Evolutionary conservation across 2,329 filamentous ascomycete species (phyloP), one percentile per base, ranked within the genome.

Genomic region (Apiospora rasikravindrae): DNA sequence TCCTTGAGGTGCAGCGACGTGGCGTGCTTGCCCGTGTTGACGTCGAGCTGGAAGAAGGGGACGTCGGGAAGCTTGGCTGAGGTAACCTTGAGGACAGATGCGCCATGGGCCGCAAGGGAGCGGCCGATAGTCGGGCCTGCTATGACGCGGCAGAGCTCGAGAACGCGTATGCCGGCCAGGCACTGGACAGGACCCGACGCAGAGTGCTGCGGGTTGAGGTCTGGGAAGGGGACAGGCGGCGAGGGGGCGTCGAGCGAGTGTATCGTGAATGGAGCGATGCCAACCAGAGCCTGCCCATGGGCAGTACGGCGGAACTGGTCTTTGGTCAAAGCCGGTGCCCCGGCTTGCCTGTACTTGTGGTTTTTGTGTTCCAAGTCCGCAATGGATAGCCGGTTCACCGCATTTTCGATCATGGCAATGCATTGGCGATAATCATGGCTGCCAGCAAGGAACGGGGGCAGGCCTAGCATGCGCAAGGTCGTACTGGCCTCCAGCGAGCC

Each of bases 71-170:
- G 84, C 66, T 89, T 84, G 0, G 90, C 88, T 10, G 89, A 90
- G 2, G 92, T 94, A 66, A 94, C 86, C 76, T 94, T 93, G 75
- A 95, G 86, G 0, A 95, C 92, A 70, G 91, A 88, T 10, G 93
- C 93, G 2, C 93, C 93, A 78, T 94, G 92, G 74, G 93, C 92
- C n/a, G 91, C 92, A 0, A 95, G 86, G 1, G 90, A 90, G 42
- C 92, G 88, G 3, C 90, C 90, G 75, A 94, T 90, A 5, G 91
- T 89, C n/a, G 92, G 92, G 0, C 92, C 92, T 4, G 93, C 93
- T 74, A 95, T 94, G 77, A 94, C 91, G 53, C 92, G 90, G 78
- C 92, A 93, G 42, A 95, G 83, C 78, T 95, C 93, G 6, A 95
- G 86, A 7, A 95, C 92, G 75, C 91, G 92, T 79, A 94, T 86